Base-by-base conservation (phyloP, 306 rosid species). In the Cicer chorassanicum region DNA sequence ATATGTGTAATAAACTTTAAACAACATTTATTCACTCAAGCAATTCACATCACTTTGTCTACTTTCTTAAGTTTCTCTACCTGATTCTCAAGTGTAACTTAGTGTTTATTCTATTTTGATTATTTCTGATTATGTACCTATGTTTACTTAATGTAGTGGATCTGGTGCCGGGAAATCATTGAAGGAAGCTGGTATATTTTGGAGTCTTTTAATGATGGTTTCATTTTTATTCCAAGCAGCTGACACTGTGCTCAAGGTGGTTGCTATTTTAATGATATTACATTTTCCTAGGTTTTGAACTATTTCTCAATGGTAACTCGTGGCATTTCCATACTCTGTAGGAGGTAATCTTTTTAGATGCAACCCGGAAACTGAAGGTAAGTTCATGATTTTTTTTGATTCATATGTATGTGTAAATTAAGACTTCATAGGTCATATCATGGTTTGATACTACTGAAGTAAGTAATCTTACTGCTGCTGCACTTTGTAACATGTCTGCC, bases 141-240 rank as follows among this genome's bases (percentile, higher is more conserved):
- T 78, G 49, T 77, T 24, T 66, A 66, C 42, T 73, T 10, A 75
- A 75, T 81, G 74, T 81, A 90, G 98, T 82, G 98, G 96, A 77
- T 90, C 98, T 71, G 76, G 85, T 84, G 98, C 93, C 48, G 96
- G 96, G 59, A 65, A 87, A 78, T 92, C 96, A 81, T 86, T 92
- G 73, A 86, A 85, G 80, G 93, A 88, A 70, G 98, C 92, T 54
- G 89, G 98, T 67, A 76, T 83, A 40, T 92, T 92, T 75, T 92
- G 98, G 98, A 90, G 91, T 78, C 80, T 87, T 83, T 75, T 92
- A 86, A 92, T 92, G 98, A 86, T 83, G 73, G 64, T 82, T 82
- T 92, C 98, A 65, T 92, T 90, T 85, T 83, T 90, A 75, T 88
- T 92, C 82, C 98, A 92, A 88, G 98, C 98, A 45, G 96, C 96